phyloP scores from a whole-genome alignment of 116 monocot genomes.

The Dioscorea cayenensis region DNA sequence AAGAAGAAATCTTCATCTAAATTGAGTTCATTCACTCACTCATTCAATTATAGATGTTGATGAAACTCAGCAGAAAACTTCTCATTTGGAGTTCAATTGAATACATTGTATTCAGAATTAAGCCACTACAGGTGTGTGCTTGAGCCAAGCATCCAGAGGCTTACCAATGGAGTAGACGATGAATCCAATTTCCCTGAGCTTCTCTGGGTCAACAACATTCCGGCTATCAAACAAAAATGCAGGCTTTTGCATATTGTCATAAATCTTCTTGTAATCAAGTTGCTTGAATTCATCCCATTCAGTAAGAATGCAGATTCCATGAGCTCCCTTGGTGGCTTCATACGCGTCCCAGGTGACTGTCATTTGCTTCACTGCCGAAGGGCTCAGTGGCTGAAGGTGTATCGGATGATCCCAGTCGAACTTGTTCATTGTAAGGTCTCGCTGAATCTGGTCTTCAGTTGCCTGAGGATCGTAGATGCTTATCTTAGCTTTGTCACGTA shows the following conservation, averaged over 20 bases:
- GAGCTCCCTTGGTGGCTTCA: constrained; percentile 33
- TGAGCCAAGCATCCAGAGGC: constrained; percentile 80
- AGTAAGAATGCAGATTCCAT: constrained; percentile 46
- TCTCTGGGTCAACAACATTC: constrained; percentile 34
- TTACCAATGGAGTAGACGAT: constrained; percentile 74
- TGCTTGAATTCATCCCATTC: constrained; percentile 54
- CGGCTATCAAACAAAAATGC: constrained; percentile 42
- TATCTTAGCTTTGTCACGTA: constrained; percentile 57
- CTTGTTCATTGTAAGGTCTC: constrained; percentile 63
- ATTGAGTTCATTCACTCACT: no score
- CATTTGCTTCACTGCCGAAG: constrained; percentile 45
- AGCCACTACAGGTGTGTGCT: constrained; percentile 70
- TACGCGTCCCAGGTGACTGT: constrained; percentile 37
- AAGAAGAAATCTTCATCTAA: no score
- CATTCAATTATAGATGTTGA: no score
- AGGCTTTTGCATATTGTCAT: constrained; percentile 44
- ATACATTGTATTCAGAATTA: constrained; percentile 4
- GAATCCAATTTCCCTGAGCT: constrained; percentile 46
- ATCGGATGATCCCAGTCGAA: constrained; percentile 70
- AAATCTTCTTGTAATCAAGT: constrained; percentile 39
- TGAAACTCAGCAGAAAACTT: no score
- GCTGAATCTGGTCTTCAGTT: constrained; percentile 60
- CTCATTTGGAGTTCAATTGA: no score
- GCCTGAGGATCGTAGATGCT: constrained; percentile 76
- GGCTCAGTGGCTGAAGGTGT: constrained; percentile 69